Conservation (phyloP, 1,139 yeast genomes). For the Saccharomycopsis hybrid region DNA sequence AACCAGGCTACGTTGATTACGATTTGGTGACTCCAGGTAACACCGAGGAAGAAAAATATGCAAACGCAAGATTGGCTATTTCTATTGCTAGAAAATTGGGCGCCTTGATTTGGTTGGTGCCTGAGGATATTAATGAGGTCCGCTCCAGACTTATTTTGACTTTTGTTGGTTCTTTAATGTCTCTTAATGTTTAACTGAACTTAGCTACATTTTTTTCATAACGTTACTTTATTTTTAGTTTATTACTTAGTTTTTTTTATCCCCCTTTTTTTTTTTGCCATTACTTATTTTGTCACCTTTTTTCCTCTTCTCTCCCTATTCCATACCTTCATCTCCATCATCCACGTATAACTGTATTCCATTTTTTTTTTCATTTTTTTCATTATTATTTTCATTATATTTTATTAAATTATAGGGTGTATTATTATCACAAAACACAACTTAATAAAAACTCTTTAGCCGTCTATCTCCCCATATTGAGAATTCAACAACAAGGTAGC, state of each 20-base stretch:
- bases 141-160: conserved; percentile 90
- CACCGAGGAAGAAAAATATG: conserved; percentile 80
- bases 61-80: conserved; percentile 93
- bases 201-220: neutral
- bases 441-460: too few species aligned
- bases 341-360: too few species aligned
- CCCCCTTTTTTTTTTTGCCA: neutral
- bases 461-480: too few species aligned
- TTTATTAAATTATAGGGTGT: too few species aligned
- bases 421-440: too few species aligned
- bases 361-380: too few species aligned
- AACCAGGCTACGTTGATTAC: conserved; percentile 97
- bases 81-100: conserved; percentile 98
- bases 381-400: too few species aligned
- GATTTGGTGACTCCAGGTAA: conserved; percentile 76
- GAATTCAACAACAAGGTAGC: too few species aligned
- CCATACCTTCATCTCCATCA: too few species aligned
- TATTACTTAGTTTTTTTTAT: neutral
- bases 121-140: conserved; percentile 97
- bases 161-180: conserved; percentile 92
- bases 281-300: neutral
- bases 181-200: conserved; percentile 25
- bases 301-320: neutral
- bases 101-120: conserved; percentile 96
- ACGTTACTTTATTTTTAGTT: neutral